Evolutionary conservation across 768 basidiomycete species (phyloP).

Genomic region (Rhodotorula paludigena): DNA sequence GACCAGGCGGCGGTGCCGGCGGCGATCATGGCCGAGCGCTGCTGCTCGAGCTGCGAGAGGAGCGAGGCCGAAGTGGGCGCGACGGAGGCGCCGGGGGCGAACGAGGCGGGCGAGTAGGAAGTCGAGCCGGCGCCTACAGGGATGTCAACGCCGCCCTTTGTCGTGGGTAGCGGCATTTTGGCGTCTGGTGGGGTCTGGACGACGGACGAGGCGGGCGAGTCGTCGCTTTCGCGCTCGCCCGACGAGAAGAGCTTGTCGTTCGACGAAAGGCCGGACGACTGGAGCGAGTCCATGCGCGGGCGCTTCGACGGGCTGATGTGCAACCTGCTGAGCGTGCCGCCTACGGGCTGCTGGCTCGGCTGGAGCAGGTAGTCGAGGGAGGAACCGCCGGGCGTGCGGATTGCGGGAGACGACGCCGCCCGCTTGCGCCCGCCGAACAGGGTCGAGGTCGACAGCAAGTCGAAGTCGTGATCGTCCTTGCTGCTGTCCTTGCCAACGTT

Average conservation of each 20-base stretch:
- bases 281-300: conserved; percentile 8
- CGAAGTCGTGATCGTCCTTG: background rate
- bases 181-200: conserved; percentile 22
- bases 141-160: background rate
- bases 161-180: background rate
- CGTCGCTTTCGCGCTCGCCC: conserved; percentile 3
- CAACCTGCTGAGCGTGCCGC: background rate
- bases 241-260: conserved; percentile 4
- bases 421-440: conserved; percentile 20
- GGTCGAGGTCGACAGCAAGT: background rate
- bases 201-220: conserved; percentile 30
- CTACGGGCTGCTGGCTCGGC: background rate
- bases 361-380: conserved; percentile 8
- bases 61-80: background rate
- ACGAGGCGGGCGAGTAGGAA: background rate
- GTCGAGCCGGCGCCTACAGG: background rate
- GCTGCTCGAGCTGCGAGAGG: conserved; percentile 20
- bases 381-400: conserved; percentile 23
- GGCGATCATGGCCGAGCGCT: conserved; percentile 15
- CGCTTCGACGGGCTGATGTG: conserved; percentile 24
- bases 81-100: background rate
- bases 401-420: conserved; percentile 26
- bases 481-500: background rate
- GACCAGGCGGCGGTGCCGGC: background rate
- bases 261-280: background rate